phyloP scores from a whole-genome alignment of 495 filamentous ascomycete genomes.

The Podospora fimiseda region DNA sequence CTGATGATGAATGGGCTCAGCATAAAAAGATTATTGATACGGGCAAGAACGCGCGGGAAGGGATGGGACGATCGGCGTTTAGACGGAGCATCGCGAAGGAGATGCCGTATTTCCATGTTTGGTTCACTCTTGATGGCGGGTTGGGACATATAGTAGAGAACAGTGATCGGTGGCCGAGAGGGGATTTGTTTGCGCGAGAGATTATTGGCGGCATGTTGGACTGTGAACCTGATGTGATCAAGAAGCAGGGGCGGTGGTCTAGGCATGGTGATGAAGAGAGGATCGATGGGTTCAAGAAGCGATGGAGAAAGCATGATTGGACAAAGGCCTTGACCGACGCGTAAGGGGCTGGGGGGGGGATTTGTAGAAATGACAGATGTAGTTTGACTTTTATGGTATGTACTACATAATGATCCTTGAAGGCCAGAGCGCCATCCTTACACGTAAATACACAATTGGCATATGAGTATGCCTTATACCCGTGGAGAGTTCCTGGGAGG shows the following conservation, averaged over 20 bases:
- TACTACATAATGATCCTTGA: background rate
- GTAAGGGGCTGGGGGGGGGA: slow-evolving; percentile 12
- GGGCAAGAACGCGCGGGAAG: slow-evolving; percentile 56
- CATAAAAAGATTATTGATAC: slow-evolving; percentile 94
- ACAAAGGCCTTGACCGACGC: slow-evolving; percentile 68
- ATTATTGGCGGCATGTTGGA: slow-evolving; percentile 92
- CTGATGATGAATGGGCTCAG: slow-evolving; percentile 91
- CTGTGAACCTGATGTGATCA: slow-evolving; percentile 73
- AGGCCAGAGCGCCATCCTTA: no score
- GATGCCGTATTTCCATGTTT: slow-evolving; percentile 98
- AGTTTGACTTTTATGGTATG: no score
- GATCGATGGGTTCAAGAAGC: slow-evolving; percentile 70
- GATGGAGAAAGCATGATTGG: slow-evolving; percentile 95
- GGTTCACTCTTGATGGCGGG: slow-evolving; percentile 89
- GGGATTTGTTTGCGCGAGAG: slow-evolving; percentile 90
- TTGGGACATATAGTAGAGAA: slow-evolving; percentile 92
- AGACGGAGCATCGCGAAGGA: slow-evolving; percentile 80
- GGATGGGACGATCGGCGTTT: slow-evolving; percentile 76
- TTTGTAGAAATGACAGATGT: no score
- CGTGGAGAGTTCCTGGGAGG: no score
- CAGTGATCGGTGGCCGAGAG: slow-evolving; percentile 76
- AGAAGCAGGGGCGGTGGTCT: slow-evolving; percentile 75
- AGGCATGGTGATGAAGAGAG: slow-evolving; percentile 62
- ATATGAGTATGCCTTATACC: no score
- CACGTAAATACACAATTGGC: background rate